Base-by-base conservation (phyloP, 495 filamentous ascomycete species). In the Emericellopsis terricola region DNA sequence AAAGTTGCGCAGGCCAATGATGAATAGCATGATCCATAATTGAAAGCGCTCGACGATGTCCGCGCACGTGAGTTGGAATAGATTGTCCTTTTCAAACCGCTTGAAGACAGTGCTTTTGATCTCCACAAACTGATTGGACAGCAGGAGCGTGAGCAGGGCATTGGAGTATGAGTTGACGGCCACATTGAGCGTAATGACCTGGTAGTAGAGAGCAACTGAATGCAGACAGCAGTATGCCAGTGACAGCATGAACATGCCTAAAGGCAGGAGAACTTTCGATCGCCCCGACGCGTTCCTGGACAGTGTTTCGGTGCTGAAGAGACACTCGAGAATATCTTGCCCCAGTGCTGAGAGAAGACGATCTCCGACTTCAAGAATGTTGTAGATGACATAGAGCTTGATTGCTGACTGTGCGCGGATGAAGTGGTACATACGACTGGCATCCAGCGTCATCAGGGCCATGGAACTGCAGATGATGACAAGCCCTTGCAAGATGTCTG, bases 131-230 rank as follows among this genome's bases (percentile, higher is more conserved):
- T 94, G 87, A 46, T 93, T 94, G 0, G 81, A 91, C 44, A 97
- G 62, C 1, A 97, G 60, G 0, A 99, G 71, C 0, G 87, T 94
- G 27, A 96, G 61, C 4, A 99, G 61, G 0, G 89, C 86, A 43
- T 99, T 99, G 8, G 85, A 94, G 52, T 96, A 99, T 0, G 87
- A 94, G 53, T 99, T 99, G 40, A 99, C 87, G 5, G 89, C 89
- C 7, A 97, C 91, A 45, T 97, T 96, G 35, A 97, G 67, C 0
- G 89, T 89, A 49, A 96, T 89, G 26, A 94, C 91, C 48, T 96
- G 87, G 54, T 91, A 94, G 55, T 96, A 96, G 0, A 97, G 60
- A 2, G 79, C 74, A 0, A 81, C 78, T 0, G 87, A 73, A 56
- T 97, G 89, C 3, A 79, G 50, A 19, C 89, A 75, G 41, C 81